These are phyloP conservation scores for Nemania serpens DNA, from an alignment of 2,329 filamentous ascomycete species.

Conservation along the genomic window DNA sequence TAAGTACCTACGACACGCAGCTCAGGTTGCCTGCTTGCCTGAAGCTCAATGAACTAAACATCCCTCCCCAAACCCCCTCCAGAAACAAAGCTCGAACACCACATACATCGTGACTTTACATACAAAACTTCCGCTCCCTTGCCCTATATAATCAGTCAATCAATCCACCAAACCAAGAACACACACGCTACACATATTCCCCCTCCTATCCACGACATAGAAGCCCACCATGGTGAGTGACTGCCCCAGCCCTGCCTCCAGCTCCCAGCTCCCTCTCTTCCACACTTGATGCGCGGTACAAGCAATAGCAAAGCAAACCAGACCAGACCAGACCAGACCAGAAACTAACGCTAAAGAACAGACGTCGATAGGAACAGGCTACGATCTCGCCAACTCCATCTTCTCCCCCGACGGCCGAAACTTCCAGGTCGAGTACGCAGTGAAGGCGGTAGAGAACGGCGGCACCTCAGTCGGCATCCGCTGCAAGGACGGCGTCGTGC, in stretches of 20 bases:
- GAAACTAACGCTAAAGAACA: slow-evolving; percentile 44
- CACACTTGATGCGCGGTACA: not conserved
- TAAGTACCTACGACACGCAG: slow-evolving; percentile 37
- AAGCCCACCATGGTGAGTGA: slow-evolving; percentile 25
- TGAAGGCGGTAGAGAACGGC: slow-evolving; percentile 98
- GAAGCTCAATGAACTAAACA: slow-evolving; percentile 25
- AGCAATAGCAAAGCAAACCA: not conserved
- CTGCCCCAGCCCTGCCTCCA: no score
- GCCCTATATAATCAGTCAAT: not conserved
- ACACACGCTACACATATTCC: not conserved
- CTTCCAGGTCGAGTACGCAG: slow-evolving; percentile 98
- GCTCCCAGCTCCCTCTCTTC: not conserved
- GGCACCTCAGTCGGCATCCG: slow-evolving; percentile 95
- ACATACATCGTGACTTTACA: not conserved
- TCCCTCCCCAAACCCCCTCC: slow-evolving; percentile 28
- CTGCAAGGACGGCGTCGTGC: slow-evolving; percentile 95
- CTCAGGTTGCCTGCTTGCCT: slow-evolving; percentile 36
- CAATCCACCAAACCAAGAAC: not conserved
- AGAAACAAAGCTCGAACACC: no score
- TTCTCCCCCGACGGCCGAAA: slow-evolving; percentile 99
- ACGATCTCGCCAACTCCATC: slow-evolving; percentile 99
- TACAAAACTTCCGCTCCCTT: not conserved
- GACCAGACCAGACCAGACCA: slow-evolving; percentile 20
- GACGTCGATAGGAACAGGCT: slow-evolving; percentile 99
- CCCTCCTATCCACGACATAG: not conserved